Percentiles rank a stretch among this genome's conserved stretches.
These are phyloP conservation scores for Thielaviopsis euricoi DNA, from an alignment of 2,329 filamentous ascomycete species.

Conservation along the genomic window DNA sequence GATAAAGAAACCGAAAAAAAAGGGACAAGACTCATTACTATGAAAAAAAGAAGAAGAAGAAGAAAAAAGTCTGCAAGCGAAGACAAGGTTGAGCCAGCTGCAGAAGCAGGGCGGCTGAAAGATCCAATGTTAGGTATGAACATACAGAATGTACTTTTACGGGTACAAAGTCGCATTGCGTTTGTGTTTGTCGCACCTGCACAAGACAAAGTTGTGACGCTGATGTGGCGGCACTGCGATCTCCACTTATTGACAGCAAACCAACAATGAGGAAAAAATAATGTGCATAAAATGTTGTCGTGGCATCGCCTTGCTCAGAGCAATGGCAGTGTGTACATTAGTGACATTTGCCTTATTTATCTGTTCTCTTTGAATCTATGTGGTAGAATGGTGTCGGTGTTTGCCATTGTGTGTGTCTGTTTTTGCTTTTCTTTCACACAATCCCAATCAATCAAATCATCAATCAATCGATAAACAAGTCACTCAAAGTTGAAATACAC, in stretches of 20 bases:
- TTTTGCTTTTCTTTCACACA: not conserved
- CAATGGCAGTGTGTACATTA: not conserved
- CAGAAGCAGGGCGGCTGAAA: not conserved
- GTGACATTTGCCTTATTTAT: not conserved
- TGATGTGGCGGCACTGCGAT: not conserved
- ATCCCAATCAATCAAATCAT: not conserved
- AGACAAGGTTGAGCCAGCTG: not conserved
- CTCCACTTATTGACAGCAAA: not conserved
- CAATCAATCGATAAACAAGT: not conserved
- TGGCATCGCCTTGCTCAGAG: not conserved
- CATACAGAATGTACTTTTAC: not conserved
- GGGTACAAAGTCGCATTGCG: no score
- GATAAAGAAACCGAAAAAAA: not conserved
- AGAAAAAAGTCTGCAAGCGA: no score
- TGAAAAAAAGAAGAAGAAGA: not conserved
- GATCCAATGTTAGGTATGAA: not conserved
- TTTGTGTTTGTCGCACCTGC: not conserved
- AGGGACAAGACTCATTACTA: not conserved
- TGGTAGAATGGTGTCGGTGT: no score
- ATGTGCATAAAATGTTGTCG: not conserved
- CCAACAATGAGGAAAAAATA: not conserved
- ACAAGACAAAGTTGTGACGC: not conserved
- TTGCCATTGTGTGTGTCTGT: not conserved
- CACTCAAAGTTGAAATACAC: not conserved
- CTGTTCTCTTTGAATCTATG: not conserved